These are phyloP conservation scores for Themeda triandra DNA, from an alignment of 176 grass and related monocot genomes.

Conservation along the genomic window DNA sequence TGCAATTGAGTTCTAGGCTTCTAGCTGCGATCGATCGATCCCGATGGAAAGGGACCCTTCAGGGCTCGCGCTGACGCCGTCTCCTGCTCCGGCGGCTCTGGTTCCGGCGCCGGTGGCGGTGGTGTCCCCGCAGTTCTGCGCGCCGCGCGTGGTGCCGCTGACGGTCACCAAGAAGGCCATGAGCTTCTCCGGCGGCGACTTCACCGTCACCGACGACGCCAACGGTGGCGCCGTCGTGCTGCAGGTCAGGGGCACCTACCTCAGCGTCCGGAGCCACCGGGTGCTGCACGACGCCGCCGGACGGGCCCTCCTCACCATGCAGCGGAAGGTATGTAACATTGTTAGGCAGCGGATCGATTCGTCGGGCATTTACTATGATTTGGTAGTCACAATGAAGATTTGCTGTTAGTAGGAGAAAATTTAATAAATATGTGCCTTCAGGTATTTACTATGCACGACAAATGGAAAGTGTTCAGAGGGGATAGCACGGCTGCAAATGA, in stretches of 20 bases:
- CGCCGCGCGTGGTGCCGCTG: conserved; percentile 38
- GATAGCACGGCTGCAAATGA: conserved; percentile 33
- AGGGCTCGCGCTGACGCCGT: no score
- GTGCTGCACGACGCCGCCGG: conserved; percentile 39
- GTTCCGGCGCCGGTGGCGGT: not conserved
- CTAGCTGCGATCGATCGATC: not conserved
- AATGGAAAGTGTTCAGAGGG: conserved; percentile 60
- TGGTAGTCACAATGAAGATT: no score
- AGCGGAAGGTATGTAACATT: conserved; percentile 33
- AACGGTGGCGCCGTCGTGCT: conserved; percentile 35
- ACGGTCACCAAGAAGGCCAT: conserved; percentile 41
- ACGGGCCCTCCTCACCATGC: conserved; percentile 43
- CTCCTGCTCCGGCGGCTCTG: not conserved
- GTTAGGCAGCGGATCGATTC: no score
- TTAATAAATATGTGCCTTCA: not conserved
- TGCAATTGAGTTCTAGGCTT: no score
- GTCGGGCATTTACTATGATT: no score
- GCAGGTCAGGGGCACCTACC: conserved; percentile 15
- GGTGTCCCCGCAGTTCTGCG: conserved; percentile 47
- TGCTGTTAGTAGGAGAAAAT: no score
- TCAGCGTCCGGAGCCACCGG: conserved; percentile 26
- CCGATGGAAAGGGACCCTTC: not conserved
- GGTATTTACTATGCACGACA: conserved; percentile 25
- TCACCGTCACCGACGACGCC: conserved; percentile 37
- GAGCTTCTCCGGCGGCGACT: conserved; percentile 35